Evolutionary conservation across 805 yeast species (phyloP).

Genomic region (Barnettozyma siamensis): DNA sequence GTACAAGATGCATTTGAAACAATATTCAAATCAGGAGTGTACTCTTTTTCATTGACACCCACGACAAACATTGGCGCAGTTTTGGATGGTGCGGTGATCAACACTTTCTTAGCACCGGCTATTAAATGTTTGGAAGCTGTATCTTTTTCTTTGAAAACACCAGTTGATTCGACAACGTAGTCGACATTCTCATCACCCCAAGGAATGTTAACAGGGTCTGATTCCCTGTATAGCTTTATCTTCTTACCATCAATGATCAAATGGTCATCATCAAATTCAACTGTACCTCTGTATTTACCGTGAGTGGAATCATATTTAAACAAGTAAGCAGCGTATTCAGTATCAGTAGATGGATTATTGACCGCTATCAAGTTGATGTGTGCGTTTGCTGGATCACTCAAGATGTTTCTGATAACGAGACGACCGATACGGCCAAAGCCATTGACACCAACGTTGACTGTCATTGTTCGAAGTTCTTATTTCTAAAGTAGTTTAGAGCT

Average conservation of each 20-base stretch:
- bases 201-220: conserved; percentile 82
- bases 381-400: conserved; percentile 35
- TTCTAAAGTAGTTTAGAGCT: too few relatives aligned
- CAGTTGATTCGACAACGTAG: conserved; percentile 88
- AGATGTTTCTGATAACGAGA: conserved; percentile 79
- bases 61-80: conserved; percentile 95
- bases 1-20: conserved; percentile 94
- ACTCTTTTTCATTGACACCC: conserved; percentile 82
- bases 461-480: conserved; percentile 9
- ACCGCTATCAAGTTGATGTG: conserved; percentile 73
- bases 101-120: conserved; percentile 93
- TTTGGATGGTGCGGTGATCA: conserved; percentile 90
- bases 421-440: conserved; percentile 96
- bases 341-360: conserved; percentile 86
- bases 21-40: conserved; percentile 69
- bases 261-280: conserved; percentile 47
- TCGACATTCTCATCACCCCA: conserved; percentile 84
- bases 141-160: conserved; percentile 81
- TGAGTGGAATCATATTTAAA: conserved; percentile 95
- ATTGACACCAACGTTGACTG: conserved; percentile 64
- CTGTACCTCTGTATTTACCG: conserved; percentile 78
- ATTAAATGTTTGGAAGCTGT: conserved; percentile 80
- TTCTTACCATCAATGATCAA: conserved; percentile 64
- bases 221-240: conserved; percentile 68
- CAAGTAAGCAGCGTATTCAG: conserved; percentile 92